Evolutionary conservation across 192 early-diverging fungal genomes (phyloP), one percentile per base, ranked within the genome.

Genomic region (Dissophora globulifera): DNA sequence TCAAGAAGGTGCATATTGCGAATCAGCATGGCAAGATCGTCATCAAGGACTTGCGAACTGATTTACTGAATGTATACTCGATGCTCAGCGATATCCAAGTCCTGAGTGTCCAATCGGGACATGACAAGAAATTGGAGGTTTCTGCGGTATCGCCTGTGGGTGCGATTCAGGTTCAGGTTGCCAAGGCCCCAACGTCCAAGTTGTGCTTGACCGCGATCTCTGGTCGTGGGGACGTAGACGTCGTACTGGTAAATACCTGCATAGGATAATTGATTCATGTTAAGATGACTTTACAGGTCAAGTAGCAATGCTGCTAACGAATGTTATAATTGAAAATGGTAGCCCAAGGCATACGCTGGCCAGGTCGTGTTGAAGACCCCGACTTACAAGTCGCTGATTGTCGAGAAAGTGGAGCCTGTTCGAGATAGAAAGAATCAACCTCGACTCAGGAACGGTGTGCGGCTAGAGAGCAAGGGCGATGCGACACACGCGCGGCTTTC

Each of bases 71-170:
- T 20, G 33, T 40, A 11, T 38, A 56, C n/a, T 56, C 54, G 0
- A 27, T 41, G 22, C 40, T 56, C n/a, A 56, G 54, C 22, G 32
- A 19, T 32, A 56, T 56, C 22, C 35, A 35, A 22, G 54, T 27
- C 8, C 38, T 17, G 11, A 38, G 35, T 2, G 32, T 56, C 9
- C 32, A 38, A 22, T 56, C 54, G 7, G 54, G 40, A 35, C 32
- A 41, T 42, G 54, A 38, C n/a, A 43, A 56, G 16, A 32, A 38
- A 10, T 38, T 56, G 12, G 40, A 56, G 4, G 22, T 56, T 20
- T 56, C 38, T 20, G 54, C 54, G 4, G 54, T 56, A 6, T 56
- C 54, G 2, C 54, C 54, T n/a, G 38, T 38, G 23, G 38, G 54
- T 22, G 33, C 19, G 9, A 38, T 56, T 32, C 20, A 20, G 10